Evolutionary conservation across 768 basidiomycete species (phyloP), one percentile per base, ranked within the genome.

Genomic region (Boletales sp.): DNA sequence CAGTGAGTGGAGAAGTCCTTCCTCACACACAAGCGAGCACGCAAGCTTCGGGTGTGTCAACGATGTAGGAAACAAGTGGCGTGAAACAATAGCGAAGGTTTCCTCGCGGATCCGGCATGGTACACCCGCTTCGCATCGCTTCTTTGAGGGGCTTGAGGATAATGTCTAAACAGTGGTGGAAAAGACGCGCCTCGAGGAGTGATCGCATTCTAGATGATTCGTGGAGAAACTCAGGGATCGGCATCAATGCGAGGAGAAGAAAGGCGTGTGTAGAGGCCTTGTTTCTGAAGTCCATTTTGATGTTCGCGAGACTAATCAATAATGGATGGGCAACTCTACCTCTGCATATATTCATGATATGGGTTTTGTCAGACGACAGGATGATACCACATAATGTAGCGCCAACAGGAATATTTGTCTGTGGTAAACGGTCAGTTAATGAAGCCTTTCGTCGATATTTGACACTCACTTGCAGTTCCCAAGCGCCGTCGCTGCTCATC

Each of bases 341-440:
- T 0, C 62, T 55, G 12, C 56, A 60, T 43, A 60, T 56, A 10
- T 52, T 52, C 1, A 35, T 47, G 35, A 47, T 52, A n/a, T 37
- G 14, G 0, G 40, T 56, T 34, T 56, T 53, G 24, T 56, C 48
- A 0, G 52, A 53, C 4, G 44, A 49, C 6, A 56, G 37, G 10
- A 56, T 47, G 3, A 47, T 13, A 4, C 50, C 46, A 18, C 34
- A 39, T 18, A 51, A 12, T 14, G 39, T 55, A 10, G 45, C 29
- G 9, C 50, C 50, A 17, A 7, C 9, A 9, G 54, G 49, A 30
- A 44, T 44, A 5, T 31, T 6, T 1, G 27, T 30, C 29, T 29
- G 27, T n/a, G n/a, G n/a, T n/a, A n/a, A n/a, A n/a, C n/a, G n/a
- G n/a, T n/a, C n/a, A n/a, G n/a, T n/a, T n/a, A n/a, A n/a, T n/a